Percentiles rank a stretch among this genome's conserved stretches.
Evolutionary conservation across 129 eudicot genomes (phyloP).

Genomic region (Flaveria ramosissima): DNA sequence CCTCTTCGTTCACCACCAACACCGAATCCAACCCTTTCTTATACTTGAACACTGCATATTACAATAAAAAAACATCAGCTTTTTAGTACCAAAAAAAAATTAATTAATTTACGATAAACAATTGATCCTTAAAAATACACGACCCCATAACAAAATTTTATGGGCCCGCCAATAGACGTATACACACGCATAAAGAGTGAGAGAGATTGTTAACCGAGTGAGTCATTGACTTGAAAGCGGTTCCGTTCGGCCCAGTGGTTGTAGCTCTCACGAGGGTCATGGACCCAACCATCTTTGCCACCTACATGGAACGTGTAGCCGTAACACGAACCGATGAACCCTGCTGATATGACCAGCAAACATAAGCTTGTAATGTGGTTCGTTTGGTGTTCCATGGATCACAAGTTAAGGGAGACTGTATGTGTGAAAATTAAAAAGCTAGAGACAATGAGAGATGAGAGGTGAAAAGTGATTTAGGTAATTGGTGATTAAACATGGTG

Average conservation of each 20-base stretch:
- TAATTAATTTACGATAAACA: too few relatives aligned
- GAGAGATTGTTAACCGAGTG: slow-evolving; percentile 40
- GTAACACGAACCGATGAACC: slow-evolving; percentile 30
- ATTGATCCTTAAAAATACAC: too few relatives aligned
- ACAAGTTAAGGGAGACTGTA: neutral
- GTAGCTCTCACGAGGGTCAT: slow-evolving; percentile 49
- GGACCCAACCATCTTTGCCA: slow-evolving; percentile 65
- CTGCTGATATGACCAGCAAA: slow-evolving; percentile 21
- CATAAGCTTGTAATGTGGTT: slow-evolving; percentile 22
- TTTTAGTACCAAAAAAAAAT: neutral
- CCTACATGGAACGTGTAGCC: slow-evolving; percentile 51
- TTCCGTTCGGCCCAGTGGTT: slow-evolving; percentile 56
- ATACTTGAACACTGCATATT: slow-evolving; percentile 61
- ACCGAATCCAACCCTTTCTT: slow-evolving; percentile 60
- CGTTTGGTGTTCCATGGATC: slow-evolving; percentile 13
- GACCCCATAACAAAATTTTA: too few relatives aligned
- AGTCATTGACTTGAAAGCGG: slow-evolving; percentile 66
- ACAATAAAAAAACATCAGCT: neutral
- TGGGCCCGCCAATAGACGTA: too few relatives aligned
- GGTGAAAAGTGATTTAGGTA: neutral
- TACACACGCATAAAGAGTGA: too few relatives aligned
- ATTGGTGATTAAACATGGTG: slow-evolving; percentile 1
- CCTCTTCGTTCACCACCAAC: slow-evolving; percentile 52
- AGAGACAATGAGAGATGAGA: neutral
- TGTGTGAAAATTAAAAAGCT: neutral